Evolutionary conservation across 129 eudicot genomes (phyloP), one percentile per base, ranked within the genome.

Genomic region (Arctium lappa): DNA sequence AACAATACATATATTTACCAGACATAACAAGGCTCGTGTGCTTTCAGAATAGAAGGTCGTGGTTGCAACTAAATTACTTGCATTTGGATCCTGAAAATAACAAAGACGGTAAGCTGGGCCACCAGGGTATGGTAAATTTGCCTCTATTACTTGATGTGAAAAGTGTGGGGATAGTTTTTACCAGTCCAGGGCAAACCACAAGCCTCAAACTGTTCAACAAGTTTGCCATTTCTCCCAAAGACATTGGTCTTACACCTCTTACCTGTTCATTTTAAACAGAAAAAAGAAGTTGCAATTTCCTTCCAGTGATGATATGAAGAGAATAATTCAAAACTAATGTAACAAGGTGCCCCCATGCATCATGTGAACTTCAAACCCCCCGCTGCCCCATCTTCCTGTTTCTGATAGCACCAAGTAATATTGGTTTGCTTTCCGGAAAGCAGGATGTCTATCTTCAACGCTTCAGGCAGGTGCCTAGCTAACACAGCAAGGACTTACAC

Each of bases 201-300:
- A 93, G 80, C 79, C 85, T 84, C 72, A 86, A 88, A 84, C 89
- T 90, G 89, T 85, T 95, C 38, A 95, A 84, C 78, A 95, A 92
- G 85, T 86, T 85, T 29, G 92, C 87, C 99, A 95, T 93, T 86
- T 95, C 98, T 50, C 84, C 73, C 78, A 95, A 89, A 66, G 91
- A 36, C 99, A 93, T 93, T 65, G 97, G 92, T 83, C 90, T 87
- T 72, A 95, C 98, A 84, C 98, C 98, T 91, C 95, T 91, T 81
- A 95, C 92, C 99, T 95, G 94, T 81, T 80, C 73, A 75, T 5
- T 50, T 50, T 40, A 62, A 42, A 69, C 46, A 40, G 5, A 74
- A 18, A 70, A 44, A 39, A 40, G 71, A 68, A 12, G 32, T 10
- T 69, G 36, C 40, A 29, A 74, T 50, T 81, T 63, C 8, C 62